These are phyloP conservation scores for Aurifilum marmelostoma DNA, from an alignment of 2,329 filamentous ascomycete genomes.

Conservation along the genomic window DNA sequence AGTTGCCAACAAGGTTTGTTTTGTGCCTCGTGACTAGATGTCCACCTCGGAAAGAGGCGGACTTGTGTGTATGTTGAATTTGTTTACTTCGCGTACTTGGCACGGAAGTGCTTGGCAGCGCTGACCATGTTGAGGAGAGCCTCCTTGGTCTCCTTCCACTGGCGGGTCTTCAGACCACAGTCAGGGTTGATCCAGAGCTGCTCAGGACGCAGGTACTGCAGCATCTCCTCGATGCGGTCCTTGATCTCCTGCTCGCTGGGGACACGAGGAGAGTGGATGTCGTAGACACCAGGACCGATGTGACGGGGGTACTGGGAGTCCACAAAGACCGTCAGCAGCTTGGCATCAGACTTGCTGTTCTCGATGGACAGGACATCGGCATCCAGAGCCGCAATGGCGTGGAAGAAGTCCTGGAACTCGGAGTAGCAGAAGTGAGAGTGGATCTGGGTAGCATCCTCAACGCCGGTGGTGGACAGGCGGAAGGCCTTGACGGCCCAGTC, in stretches of 20 bases:
- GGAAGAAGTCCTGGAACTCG: slow-evolving; percentile 99
- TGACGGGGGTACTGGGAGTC: slow-evolving; percentile 96
- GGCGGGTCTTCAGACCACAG: slow-evolving; percentile 98
- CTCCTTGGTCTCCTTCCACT: slow-evolving; percentile 99
- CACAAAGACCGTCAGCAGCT: slow-evolving; percentile 98
- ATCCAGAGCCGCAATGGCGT: slow-evolving; percentile 96
- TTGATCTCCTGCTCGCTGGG: slow-evolving; percentile 98
- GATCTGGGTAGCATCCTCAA: slow-evolving; percentile 96
- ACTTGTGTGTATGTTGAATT: slow-evolving; percentile 30
- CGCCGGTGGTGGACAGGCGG: slow-evolving; percentile 91
- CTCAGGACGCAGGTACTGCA: slow-evolving; percentile 93
- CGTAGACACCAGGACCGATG: slow-evolving; percentile 98
- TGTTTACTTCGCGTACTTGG: slow-evolving; percentile 75
- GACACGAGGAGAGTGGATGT: slow-evolving; percentile 99
- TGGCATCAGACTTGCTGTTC: slow-evolving; percentile 99
- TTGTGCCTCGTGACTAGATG: slow-evolving; percentile 26
- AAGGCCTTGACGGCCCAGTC: slow-evolving; percentile 98
- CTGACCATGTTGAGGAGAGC: slow-evolving; percentile 96
- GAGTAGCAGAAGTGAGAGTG: slow-evolving; percentile 99
- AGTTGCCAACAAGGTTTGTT: slow-evolving; percentile 14
- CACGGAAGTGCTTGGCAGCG: slow-evolving; percentile 94
- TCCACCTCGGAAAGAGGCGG: slow-evolving; percentile 37
- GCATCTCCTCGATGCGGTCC: slow-evolving; percentile 97
- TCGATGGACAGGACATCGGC: slow-evolving; percentile 98
- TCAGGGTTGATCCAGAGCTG: slow-evolving; percentile 99